phyloP scores from a whole-genome alignment of 495 filamentous ascomycete species.

The Aspergillus homomorphus region DNA sequence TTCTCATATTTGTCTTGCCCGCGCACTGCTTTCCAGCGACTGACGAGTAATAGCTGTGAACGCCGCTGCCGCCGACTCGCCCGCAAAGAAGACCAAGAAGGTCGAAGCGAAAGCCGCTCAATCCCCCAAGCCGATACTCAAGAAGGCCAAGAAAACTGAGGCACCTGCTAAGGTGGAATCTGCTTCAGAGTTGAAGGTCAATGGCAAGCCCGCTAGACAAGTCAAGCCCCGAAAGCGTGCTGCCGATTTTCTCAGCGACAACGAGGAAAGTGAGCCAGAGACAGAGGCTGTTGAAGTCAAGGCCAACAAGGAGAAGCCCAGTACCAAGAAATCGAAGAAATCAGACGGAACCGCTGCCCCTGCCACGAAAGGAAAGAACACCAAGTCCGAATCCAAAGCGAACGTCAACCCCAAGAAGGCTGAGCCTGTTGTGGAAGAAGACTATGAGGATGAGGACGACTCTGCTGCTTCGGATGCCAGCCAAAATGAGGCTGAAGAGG shows the following conservation, averaged over 20 bases:
- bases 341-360: conserved; percentile 28
- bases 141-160: conserved; percentile 32
- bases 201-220: conserved; percentile 36
- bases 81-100: conserved; percentile 59
- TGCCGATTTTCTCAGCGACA: conserved; percentile 49
- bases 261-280: conserved; percentile 34
- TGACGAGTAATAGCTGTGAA: conserved; percentile 28
- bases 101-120: conserved; percentile 35
- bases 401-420: conserved; percentile 29
- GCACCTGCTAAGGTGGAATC: conserved; percentile 23
- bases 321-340: conserved; percentile 43
- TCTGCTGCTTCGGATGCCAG: conserved; percentile 28
- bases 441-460: conserved; percentile 30
- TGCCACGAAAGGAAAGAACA: conserved; percentile 35
- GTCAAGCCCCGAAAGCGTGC: conserved; percentile 53
- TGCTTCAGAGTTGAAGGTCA: conserved; percentile 29
- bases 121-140: conserved; percentile 37
- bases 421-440: conserved; percentile 28
- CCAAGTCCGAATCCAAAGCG: conserved; percentile 24
- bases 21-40: conserved; percentile 8
- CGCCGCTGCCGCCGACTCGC: conserved; percentile 49
- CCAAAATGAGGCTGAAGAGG: conserved; percentile 43
- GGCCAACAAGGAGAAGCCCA: conserved; percentile 24
- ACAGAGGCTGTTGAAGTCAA: conserved; percentile 25
- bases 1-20: background rate